Evolutionary conservation across 2,329 filamentous ascomycete genomes (phyloP), one percentile per base, ranked within the genome.

Genomic region (Pyricularia pennisetigena): DNA sequence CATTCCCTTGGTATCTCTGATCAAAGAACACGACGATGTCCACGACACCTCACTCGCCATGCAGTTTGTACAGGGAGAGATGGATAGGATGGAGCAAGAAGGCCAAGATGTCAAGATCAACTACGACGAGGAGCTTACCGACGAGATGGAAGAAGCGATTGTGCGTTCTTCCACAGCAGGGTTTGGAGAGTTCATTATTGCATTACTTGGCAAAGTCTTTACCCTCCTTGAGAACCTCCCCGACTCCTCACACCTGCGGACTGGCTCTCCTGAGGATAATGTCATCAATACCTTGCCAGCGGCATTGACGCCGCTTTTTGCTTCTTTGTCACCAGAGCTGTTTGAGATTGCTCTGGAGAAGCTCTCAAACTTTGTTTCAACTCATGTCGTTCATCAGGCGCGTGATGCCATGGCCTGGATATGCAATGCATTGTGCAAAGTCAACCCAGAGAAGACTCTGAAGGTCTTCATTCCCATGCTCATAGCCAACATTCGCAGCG

Each of bases 341-440:
- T 99, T 96, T 74, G 95, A 98, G 74, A 86, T 95, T 76, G 93
- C 92, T 0, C 81, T 99, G 66, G 91, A 97, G 70, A 98, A 98
- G 82, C 88, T 99, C 73, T 91, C 93, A 2, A 88, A 92, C 35
- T 99, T 99, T 76, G 91, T 97, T 29, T 90, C 91, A 1, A 92
- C 92, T 71, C 95, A 98, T 79, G 95, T 99, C 65, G 94, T 99
- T 23, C 94, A 99, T 74, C 95, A 98, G 79, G 94, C 95, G 67
- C 85, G 94, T 72, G 95, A 99, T 82, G 94, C 95, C 8, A 97
- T 99, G 91, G 95, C 96, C 1, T 99, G 97, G 85, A 98, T 98
- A 68, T 92, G 94, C 79, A 98, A 97, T 78, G 92, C 93, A 0
- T 84, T 99, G 28, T 97, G 95, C 83, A 98, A 98, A 79, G 93